Percentiles rank a stretch among this genome's conserved stretches.
These are phyloP conservation scores for Stagonosporopsis rhizophila DNA, from an alignment of 2,329 filamentous ascomycete species.

Conservation along the genomic window DNA sequence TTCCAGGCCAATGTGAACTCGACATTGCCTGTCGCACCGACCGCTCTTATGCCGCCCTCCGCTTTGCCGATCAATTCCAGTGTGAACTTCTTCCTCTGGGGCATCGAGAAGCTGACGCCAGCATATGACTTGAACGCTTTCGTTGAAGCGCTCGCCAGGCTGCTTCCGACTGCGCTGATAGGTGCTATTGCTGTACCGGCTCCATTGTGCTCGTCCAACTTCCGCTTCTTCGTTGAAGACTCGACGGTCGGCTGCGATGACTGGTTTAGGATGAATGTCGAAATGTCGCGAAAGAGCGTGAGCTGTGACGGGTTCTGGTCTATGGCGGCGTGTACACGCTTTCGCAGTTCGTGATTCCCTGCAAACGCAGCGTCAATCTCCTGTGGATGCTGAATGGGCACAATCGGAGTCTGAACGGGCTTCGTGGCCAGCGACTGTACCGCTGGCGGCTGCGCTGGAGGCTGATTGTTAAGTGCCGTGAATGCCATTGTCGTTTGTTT, in stretches of 20 bases:
- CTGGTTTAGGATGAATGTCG: slow-evolving; percentile 43
- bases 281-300: slow-evolving; percentile 48
- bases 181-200: slow-evolving; percentile 17
- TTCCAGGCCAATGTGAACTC: slow-evolving; percentile 61
- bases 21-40: slow-evolving; percentile 59
- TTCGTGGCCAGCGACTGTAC: slow-evolving; percentile 12
- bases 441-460: slow-evolving; percentile 9
- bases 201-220: slow-evolving; percentile 41
- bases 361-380: slow-evolving; percentile 47
- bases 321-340: slow-evolving; percentile 48
- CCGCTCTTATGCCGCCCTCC: slow-evolving; percentile 55
- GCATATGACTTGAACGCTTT: slow-evolving; percentile 42
- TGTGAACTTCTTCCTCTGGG: slow-evolving; percentile 69
- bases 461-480: slow-evolving; percentile 31
- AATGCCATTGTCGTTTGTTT: slow-evolving; percentile 30
- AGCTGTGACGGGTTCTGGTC: slow-evolving; percentile 44
- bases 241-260: slow-evolving; percentile 31
- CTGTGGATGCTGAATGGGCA: slow-evolving; percentile 25
- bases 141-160: slow-evolving; percentile 30
- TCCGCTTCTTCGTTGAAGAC: slow-evolving; percentile 50
- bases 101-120: slow-evolving; percentile 67
- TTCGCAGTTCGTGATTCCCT: slow-evolving; percentile 44
- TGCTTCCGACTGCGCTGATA: slow-evolving; percentile 15
- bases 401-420: slow-evolving; percentile 8
- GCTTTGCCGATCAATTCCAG: slow-evolving; percentile 61